phyloP scores from a whole-genome alignment of 1,284 basidiomycete genomes.

The Leccinum holopus region DNA sequence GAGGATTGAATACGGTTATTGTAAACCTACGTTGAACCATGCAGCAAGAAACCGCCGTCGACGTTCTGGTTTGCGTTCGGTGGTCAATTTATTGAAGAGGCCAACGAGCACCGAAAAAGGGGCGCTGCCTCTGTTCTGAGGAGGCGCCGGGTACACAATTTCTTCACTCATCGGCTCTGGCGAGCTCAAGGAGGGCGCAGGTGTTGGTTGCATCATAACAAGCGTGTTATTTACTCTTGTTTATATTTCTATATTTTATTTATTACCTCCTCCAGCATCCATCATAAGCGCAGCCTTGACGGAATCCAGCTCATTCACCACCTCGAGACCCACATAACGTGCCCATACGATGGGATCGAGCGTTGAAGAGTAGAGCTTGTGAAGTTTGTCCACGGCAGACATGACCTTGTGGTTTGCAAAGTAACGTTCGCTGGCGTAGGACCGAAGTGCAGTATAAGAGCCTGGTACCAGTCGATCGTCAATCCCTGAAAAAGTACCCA shows the following conservation, averaged over 20 bases:
- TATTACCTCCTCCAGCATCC: conserved; percentile 47
- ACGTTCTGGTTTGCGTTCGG: conserved; percentile 68
- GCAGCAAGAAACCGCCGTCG: conserved; percentile 58
- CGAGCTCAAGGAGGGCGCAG: conserved; percentile 46
- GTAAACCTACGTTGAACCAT: conserved; percentile 72
- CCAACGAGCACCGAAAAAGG: conserved; percentile 65
- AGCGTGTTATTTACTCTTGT: conserved; percentile 23
- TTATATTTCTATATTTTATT: neutral
- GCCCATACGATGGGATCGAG: conserved; percentile 77
- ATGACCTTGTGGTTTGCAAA: conserved; percentile 84
- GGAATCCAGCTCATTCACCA: conserved; percentile 83
- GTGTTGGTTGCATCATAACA: conserved; percentile 54
- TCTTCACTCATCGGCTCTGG: conserved; percentile 25
- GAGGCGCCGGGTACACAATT: conserved; percentile 49
- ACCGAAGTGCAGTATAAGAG: conserved; percentile 71
- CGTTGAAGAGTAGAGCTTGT: conserved; percentile 77
- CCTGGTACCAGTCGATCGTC: conserved; percentile 26
- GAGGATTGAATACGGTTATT: neutral
- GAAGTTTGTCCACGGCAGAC: conserved; percentile 82
- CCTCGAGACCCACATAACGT: conserved; percentile 83
- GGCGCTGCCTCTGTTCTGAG: conserved; percentile 61
- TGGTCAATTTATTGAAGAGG: conserved; percentile 68
- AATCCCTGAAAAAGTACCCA: neutral
- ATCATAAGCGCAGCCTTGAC: conserved; percentile 84
- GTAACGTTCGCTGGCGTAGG: conserved; percentile 81